These are phyloP conservation scores for Magnusiomyces fungicola DNA, from an alignment of 1,139 yeast species.

Conservation along the genomic window DNA sequence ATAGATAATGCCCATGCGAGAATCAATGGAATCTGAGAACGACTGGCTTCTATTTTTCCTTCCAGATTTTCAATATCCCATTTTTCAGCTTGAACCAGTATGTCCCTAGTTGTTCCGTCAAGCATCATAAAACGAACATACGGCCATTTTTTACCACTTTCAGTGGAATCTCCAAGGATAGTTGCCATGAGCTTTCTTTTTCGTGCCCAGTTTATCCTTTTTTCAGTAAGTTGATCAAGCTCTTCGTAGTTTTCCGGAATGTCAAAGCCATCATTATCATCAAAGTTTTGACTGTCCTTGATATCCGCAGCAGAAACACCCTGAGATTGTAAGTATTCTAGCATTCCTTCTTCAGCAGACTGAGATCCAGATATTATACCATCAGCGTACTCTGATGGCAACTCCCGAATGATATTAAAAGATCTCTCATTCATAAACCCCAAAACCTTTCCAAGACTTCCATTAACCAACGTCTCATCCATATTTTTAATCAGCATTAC, in stretches of 20 bases:
- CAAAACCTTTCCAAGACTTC: conserved; percentile 79
- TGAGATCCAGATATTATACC: conserved; percentile 8
- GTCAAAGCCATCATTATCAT: conserved; percentile 12
- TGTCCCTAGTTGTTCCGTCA: conserved; percentile 64
- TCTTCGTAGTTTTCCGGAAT: conserved; percentile 18
- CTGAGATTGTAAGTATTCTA: conserved; percentile 1
- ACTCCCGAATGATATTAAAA: conserved; percentile 23
- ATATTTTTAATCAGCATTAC: conserved; percentile 94
- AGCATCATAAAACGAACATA: conserved; percentile 67
- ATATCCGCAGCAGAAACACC: background rate
- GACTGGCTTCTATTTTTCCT: conserved; percentile 45
- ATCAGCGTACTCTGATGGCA: conserved; percentile 13
- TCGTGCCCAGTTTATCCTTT: conserved; percentile 21
- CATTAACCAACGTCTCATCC: conserved; percentile 84
- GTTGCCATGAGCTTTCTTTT: conserved; percentile 29
- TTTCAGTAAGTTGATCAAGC: conserved; percentile 14
- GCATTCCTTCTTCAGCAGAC: conserved; percentile 15
- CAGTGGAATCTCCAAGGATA: conserved; percentile 11
- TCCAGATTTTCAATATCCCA: conserved; percentile 62
- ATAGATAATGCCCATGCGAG: conserved; percentile 94
- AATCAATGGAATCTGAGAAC: conserved; percentile 69
- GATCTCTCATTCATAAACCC: conserved; percentile 63
- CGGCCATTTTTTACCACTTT: conserved; percentile 41
- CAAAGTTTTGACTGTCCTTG: background rate
- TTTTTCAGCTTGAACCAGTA: conserved; percentile 64